Evolutionary conservation across 208 protist species (phyloP).

Genomic region (Balamuthia mandrillaris): DNA sequence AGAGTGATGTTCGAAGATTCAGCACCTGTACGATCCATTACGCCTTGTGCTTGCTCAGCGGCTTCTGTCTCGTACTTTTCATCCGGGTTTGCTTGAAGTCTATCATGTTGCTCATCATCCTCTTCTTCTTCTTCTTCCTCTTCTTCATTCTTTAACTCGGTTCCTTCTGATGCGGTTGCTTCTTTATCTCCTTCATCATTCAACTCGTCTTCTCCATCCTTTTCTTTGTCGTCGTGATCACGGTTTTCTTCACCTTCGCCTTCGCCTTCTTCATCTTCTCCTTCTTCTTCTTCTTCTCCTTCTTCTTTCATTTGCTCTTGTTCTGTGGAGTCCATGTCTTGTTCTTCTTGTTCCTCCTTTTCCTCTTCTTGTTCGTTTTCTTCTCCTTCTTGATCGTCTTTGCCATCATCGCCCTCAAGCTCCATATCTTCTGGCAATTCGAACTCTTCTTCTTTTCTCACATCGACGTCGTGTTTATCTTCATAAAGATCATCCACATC

Average conservation of each 20-base stretch:
- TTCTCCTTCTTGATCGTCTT: conserved; percentile 51
- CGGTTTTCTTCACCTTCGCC: conserved; percentile 42
- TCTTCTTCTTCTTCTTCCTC: conserved; percentile 26
- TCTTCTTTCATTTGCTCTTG: conserved; percentile 23
- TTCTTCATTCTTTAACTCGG: conserved; percentile 43
- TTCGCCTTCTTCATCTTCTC: conserved; percentile 59
- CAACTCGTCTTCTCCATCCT: conserved; percentile 5
- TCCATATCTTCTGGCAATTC: conserved; percentile 65
- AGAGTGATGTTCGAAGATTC: conserved; percentile 38
- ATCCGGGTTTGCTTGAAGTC: conserved; percentile 39
- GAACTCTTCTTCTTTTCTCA: conserved; percentile 58
- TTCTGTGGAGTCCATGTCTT: conserved; percentile 4
- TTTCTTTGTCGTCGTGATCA: neutral
- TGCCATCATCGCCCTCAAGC: conserved; percentile 55
- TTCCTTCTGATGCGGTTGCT: conserved; percentile 42
- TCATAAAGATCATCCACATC: conserved; percentile 50
- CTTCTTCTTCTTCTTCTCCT: conserved; percentile 44
- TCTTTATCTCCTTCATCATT: conserved; percentile 51
- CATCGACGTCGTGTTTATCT: conserved; percentile 57
- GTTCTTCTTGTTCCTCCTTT: conserved; percentile 47
- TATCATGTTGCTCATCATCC: neutral
- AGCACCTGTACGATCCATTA: conserved; percentile 39
- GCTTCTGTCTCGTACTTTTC: conserved; percentile 40
- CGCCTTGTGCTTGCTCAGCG: neutral
- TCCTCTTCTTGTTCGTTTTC: conserved; percentile 39